Conservation (phyloP, 2,329 filamentous ascomycete species). For the Neopestalotiopsis sp. region DNA sequence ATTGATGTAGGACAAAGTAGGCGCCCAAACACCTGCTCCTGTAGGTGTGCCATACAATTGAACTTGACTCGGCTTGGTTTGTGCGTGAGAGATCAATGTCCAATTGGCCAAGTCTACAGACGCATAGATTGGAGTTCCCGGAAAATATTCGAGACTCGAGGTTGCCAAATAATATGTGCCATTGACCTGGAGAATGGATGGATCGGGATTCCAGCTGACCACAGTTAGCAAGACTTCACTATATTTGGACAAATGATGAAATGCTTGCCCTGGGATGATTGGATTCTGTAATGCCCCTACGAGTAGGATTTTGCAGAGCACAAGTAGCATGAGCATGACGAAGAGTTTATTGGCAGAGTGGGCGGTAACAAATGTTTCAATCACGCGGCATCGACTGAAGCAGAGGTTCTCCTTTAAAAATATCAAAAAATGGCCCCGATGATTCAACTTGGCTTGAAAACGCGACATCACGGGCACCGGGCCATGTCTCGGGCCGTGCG, state of each 20-base stretch:
- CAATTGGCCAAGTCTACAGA: constrained; percentile 39
- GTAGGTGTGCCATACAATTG: neutral
- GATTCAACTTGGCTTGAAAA: neutral
- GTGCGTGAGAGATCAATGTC: constrained; percentile 17
- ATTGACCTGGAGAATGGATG: constrained; percentile 33
- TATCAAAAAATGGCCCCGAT: neutral
- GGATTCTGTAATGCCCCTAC: neutral
- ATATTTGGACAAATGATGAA: neutral
- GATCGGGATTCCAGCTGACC: constrained; percentile 29
- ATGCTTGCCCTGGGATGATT: neutral
- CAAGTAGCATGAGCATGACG: neutral
- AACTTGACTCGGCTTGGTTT: neutral
- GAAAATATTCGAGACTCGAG: constrained; percentile 64
- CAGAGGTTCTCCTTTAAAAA: no score
- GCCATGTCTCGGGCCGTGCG: neutral
- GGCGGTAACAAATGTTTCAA: neutral
- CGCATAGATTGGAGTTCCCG: constrained; percentile 51
- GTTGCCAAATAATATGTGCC: constrained; percentile 47
- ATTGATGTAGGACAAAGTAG: constrained; percentile 35
- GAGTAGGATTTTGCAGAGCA: neutral
- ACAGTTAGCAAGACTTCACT: neutral
- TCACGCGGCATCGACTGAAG: neutral
- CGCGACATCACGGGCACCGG: neutral
- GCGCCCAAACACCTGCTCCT: constrained; percentile 41
- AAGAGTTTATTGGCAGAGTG: neutral